These are phyloP conservation scores for Eleusine indica DNA, from an alignment of 176 grass and related monocot genomes.

Conservation along the genomic window DNA sequence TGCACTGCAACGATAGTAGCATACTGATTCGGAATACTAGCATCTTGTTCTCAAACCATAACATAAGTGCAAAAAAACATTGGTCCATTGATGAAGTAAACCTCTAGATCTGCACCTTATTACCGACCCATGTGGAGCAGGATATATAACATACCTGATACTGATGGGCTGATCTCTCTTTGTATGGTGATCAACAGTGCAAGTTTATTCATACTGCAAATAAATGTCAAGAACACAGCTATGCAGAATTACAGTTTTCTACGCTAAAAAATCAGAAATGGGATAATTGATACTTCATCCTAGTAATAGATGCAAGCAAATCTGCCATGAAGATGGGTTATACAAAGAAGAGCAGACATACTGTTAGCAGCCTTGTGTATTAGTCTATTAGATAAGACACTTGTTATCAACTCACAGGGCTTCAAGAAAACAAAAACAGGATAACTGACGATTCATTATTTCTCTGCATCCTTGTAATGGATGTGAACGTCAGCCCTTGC, in stretches of 20 bases:
- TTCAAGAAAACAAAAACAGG: background rate
- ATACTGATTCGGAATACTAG: background rate
- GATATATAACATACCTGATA: background rate
- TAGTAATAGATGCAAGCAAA: background rate
- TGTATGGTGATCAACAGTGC: background rate
- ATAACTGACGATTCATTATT: background rate
- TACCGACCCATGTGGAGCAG: background rate
- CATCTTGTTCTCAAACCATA: background rate
- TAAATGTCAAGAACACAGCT: background rate
- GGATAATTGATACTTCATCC: background rate
- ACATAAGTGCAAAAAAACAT: background rate
- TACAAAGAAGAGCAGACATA: background rate
- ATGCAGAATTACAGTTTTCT: background rate
- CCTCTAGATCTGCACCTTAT: background rate
- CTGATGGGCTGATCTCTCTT: background rate
- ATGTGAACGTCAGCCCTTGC: no score
- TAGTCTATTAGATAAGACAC: background rate
- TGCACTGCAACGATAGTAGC: background rate
- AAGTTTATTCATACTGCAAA: conserved; percentile 1
- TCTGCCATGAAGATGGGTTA: background rate
- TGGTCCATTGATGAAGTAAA: background rate
- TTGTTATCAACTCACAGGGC: background rate
- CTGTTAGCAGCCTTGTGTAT: background rate
- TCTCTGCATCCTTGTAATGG: no score
- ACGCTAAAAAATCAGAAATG: background rate